Base-by-base conservation (phyloP, 345 rosid genomes). In the Brassica carinata region DNA sequence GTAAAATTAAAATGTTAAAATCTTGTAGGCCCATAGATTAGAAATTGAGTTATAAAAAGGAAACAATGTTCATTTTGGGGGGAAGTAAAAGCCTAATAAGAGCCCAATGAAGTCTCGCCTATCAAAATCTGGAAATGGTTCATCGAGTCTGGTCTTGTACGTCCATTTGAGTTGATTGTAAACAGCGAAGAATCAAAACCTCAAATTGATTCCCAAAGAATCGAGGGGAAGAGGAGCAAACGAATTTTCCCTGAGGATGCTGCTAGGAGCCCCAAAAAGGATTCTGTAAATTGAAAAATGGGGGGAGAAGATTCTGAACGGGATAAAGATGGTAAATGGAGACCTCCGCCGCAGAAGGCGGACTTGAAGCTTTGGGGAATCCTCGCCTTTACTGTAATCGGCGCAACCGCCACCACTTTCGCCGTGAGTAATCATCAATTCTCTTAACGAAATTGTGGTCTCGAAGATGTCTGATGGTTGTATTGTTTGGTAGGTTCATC, bases 331-430 rank as follows among this genome's bases (percentile, higher is more conserved):
- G 78, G 76, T 0, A 69, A 61, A 31, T 79, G 88, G 91, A 78
- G 77, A 61, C 73, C 81, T n/a, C 67, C 76, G 53, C 88, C 82
- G 51, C 82, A 81, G 71, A 86, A 87, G 59, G 77, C 84, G 7
- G 87, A 83, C 26, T 77, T 86, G 63, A 91, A 88, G 83, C 88
- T 90, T 43, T 95, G 96, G 99, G 91, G 96, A 5, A 70, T 93
- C 57, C 77, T 95, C 48, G 83, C 87, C 51, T 88, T 93, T 86
- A 88, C 90, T 73, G 84, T 95, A 9, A 85, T 93, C 69, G 96
- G 99, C 79, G 99, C 97, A 86, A 93, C 98, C 14, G 93, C 91
- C 71, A 93, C 96, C 80, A 93, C 97, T 71, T 85, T 88, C 76
- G 97, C 97, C 34, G 98, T 94, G 67, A 84, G 90, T 81, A 9